These are phyloP conservation scores for Dentipellis sp. DNA, from an alignment of 768 basidiomycete genomes.

Conservation along the genomic window DNA sequence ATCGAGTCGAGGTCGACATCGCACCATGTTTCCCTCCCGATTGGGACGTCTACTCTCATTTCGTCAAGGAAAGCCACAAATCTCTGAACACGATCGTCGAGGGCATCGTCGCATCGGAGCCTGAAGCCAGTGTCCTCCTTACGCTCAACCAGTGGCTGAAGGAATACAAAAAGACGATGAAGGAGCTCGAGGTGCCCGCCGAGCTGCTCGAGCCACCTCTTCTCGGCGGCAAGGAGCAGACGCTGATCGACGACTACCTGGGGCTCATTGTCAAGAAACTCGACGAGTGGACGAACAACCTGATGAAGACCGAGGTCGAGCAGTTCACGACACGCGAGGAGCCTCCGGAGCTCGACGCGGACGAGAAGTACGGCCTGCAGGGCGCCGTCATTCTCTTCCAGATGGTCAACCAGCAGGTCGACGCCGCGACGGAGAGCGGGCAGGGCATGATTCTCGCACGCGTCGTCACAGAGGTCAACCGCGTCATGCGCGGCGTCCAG, in stretches of 20 bases:
- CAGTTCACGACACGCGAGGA: conserved; percentile 78
- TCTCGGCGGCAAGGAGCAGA: conserved; percentile 91
- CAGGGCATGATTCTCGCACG: conserved; percentile 90
- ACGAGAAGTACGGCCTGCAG: conserved; percentile 85
- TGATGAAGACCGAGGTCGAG: conserved; percentile 83
- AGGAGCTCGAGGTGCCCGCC: conserved; percentile 76
- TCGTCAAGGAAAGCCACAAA: conserved; percentile 86
- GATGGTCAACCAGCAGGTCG: conserved; percentile 96
- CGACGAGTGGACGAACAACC: conserved; percentile 92
- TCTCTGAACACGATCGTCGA: conserved; percentile 68
- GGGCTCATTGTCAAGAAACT: conserved; percentile 88
- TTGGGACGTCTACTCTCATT: conserved; percentile 81
- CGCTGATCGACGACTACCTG: conserved; percentile 91
- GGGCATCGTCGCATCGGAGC: conserved; percentile 58
- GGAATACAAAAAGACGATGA: conserved; percentile 92
- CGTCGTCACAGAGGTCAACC: conserved; percentile 80
- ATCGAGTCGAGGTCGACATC: conserved; percentile 85
- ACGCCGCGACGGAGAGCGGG: conserved; percentile 90
- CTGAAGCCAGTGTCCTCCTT: conserved; percentile 84
- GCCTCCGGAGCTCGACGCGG: conserved; percentile 83
- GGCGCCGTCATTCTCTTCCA: conserved; percentile 92
- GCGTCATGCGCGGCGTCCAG: conserved; percentile 85
- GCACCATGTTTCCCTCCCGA: conserved; percentile 86
- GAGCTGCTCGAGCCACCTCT: conserved; percentile 83
- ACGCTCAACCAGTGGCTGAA: conserved; percentile 90